phyloP scores from a whole-genome alignment of 2,329 filamentous ascomycete species.

The Coleophoma cylindrospora region DNA sequence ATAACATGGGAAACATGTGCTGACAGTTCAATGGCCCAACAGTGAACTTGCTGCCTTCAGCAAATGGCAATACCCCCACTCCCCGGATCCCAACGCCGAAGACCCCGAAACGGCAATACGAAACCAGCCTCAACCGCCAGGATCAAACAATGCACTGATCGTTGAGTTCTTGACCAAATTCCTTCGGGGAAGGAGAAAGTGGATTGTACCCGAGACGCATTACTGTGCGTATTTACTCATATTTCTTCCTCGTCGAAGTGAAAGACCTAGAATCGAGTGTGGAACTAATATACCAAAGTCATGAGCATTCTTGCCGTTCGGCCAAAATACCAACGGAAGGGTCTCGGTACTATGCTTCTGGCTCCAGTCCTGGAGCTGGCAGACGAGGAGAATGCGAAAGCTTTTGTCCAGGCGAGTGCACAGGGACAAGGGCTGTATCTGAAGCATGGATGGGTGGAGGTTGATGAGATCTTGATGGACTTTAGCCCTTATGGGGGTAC shows the following conservation, averaged over 20 bases:
- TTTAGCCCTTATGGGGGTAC: conserved; percentile 2
- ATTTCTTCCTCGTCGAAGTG: background rate
- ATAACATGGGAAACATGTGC: background rate
- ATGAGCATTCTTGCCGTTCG: conserved; percentile 1
- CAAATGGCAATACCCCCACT: conserved; percentile 3
- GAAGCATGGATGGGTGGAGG: conserved; percentile 2
- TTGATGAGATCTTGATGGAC: conserved; percentile 3
- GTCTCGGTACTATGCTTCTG: conserved; percentile 1
- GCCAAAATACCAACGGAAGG: conserved; percentile 1
- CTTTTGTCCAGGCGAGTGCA: conserved; percentile 1
- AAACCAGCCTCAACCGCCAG: background rate
- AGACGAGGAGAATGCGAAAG: conserved; percentile 2
- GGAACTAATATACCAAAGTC: background rate
- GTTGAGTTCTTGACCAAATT: conserved; percentile 1
- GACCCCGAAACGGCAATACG: conserved; percentile 1
- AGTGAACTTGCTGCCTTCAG: background rate
- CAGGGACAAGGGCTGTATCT: conserved; percentile 3
- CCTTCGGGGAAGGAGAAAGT: conserved; percentile 1
- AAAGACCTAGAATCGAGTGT: background rate
- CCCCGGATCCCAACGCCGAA: background rate
- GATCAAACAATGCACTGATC: conserved; percentile 1
- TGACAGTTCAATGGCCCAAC: background rate
- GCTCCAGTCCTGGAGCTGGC: background rate
- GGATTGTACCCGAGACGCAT: conserved; percentile 2
- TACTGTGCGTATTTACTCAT: background rate